Evolutionary conservation across 177 flowering plant species (phyloP).

Genomic region (Vitis hybrid): DNA sequence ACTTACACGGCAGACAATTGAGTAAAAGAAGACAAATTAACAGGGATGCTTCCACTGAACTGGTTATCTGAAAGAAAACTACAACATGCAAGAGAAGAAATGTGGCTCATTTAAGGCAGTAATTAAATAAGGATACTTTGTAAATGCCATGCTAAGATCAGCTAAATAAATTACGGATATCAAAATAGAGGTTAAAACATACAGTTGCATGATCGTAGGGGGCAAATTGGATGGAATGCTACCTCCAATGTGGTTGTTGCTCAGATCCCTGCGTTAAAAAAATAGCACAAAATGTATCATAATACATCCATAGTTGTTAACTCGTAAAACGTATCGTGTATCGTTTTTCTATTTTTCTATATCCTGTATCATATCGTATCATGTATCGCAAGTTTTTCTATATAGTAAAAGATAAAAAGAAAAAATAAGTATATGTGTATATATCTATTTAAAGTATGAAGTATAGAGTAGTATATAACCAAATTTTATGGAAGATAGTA

Average conservation of each 20-base stretch:
- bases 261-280: conserved; percentile 46
- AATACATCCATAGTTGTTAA: not conserved
- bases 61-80: conserved; percentile 55
- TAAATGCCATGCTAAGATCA: not conserved
- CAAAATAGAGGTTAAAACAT: conserved; percentile 20
- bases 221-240: conserved; percentile 65
- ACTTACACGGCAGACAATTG: conserved; percentile 49
- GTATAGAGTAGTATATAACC: too few species aligned
- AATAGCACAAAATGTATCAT: not conserved
- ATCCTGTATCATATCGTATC: too few species aligned
- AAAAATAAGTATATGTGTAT: too few species aligned
- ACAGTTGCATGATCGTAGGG: conserved; percentile 46
- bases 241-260: conserved; percentile 87
- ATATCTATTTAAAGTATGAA: too few species aligned
- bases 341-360: too few species aligned
- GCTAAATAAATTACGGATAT: not conserved
- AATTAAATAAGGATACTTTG: too few species aligned
- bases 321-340: not conserved
- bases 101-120: too few species aligned
- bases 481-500: too few species aligned
- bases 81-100: conserved; percentile 10
- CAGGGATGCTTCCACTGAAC: conserved; percentile 58
- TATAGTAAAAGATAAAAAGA: too few species aligned
- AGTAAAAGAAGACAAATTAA: conserved; percentile 28
- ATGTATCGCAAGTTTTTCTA: too few species aligned